Base-by-base conservation (phyloP, 352 stramenopile species). In the Phytophthora meadii region DNA sequence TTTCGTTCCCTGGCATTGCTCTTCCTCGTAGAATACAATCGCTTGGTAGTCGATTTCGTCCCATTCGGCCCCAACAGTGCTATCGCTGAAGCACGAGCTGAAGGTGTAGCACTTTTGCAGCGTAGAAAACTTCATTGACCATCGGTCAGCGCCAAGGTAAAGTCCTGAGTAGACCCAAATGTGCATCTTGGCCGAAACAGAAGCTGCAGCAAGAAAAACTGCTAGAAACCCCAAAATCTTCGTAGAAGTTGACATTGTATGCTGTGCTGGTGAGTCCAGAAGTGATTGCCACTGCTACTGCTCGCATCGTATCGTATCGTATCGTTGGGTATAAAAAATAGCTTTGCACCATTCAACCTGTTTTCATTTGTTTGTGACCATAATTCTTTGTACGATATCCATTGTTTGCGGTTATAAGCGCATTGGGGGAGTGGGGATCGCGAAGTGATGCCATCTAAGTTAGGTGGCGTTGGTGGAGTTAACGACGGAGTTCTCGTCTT, bases 21-120 rank as follows among this genome's bases (percentile, higher is more conserved):
- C 62, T 17, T 70, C 24, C 48, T 64, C 40, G 41, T 70, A 70
- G 36, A 70, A 70, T 0, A 53, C 62, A 36, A 70, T 61, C 2
- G 62, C 41, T 7, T 46, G 30, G 1, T 8, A 36, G 8, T 24
- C 19, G 25, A 70, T 50, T 0, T 19, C 25, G 28, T 52, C 14
- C 62, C 62, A 70, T 30, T 70, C 62, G 2, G 55, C 62, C 1
- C 48, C 62, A 12, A 66, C 45, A 4, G 32, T 57, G 5, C 24
- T 19, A 3, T 45, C 36, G 14, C 24, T 14, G 3, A 70, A 42
- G 42, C 54, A 70, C 15, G 25, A 46, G 6, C 30, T 51, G 17
- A 70, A 70, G 1, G 62, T 70, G 55, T 66, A 70, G 55, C 62
- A 70, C n/a, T 65, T 65, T 24, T 70, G 62, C 5, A 55, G 45